phyloP scores from a whole-genome alignment of 2,329 filamentous ascomycete genomes.

The Exophiala sp. region DNA sequence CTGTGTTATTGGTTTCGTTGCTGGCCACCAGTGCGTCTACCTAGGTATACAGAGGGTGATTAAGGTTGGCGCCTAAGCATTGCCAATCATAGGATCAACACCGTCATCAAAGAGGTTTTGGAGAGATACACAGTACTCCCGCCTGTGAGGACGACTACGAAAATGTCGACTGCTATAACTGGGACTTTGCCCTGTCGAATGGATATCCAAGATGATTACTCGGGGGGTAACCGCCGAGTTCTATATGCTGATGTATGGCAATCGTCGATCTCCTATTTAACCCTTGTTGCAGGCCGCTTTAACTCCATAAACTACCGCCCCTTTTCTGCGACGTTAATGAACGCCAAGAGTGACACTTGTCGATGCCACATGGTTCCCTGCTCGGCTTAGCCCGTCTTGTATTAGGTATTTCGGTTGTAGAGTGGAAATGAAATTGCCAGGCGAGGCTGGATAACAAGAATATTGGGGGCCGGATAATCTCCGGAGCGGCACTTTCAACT shows the following conservation, averaged over 20 bases:
- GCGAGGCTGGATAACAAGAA: neutral
- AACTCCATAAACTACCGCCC: too few species aligned
- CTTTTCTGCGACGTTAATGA: too few species aligned
- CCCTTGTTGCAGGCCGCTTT: too few species aligned
- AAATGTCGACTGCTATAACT: conserved; percentile 26
- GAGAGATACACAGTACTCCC: conserved; percentile 23
- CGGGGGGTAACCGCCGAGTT: too few species aligned
- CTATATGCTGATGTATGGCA: too few species aligned
- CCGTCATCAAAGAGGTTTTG: conserved; percentile 24
- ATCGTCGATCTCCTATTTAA: too few species aligned
- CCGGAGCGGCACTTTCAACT: neutral
- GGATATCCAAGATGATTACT: too few species aligned
- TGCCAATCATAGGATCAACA: conserved; percentile 24
- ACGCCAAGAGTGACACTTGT: too few species aligned
- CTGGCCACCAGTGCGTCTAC: conserved; percentile 22
- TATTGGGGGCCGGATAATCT: neutral
- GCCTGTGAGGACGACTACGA: conserved; percentile 21
- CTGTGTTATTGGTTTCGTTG: too few species aligned
- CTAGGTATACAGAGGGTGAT: conserved; percentile 25
- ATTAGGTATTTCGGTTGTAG: too few species aligned
- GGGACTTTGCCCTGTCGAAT: conserved; percentile 13
- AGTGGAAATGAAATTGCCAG: too few species aligned
- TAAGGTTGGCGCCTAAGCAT: conserved; percentile 24
- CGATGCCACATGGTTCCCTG: neutral
- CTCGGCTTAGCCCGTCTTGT: too few species aligned